Percentiles rank a stretch among this genome's conserved stretches.
Evolutionary conservation across 2,329 filamentous ascomycete genomes (phyloP).

Genomic region (Coniochaeta prunicola): DNA sequence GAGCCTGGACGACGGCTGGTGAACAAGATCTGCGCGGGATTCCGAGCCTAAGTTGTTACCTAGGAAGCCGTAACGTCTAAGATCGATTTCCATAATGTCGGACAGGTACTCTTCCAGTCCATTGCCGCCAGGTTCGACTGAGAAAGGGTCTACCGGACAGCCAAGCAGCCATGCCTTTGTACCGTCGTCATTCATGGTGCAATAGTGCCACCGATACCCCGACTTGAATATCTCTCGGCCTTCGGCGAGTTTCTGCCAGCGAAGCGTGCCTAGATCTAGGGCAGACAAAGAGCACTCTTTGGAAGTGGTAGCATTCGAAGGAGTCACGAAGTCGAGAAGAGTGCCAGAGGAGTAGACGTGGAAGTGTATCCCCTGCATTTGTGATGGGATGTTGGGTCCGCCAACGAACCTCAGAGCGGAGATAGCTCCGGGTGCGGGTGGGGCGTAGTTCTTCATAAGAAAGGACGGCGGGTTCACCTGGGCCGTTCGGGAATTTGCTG

Average conservation of each 20-base stretch:
- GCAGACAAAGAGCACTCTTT: slow-evolving; percentile 88
- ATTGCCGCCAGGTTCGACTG: slow-evolving; percentile 58
- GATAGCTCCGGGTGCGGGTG: slow-evolving; percentile 80
- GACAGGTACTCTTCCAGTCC: slow-evolving; percentile 87
- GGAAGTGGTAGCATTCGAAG: slow-evolving; percentile 76
- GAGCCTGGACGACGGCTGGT: slow-evolving; percentile 35
- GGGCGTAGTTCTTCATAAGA: slow-evolving; percentile 65
- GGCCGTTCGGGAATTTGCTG: slow-evolving; percentile 59
- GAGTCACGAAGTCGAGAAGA: slow-evolving; percentile 89
- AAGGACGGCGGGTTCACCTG: slow-evolving; percentile 61
- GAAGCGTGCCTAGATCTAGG: slow-evolving; percentile 75
- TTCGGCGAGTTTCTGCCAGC: slow-evolving; percentile 93
- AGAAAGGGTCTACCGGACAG: slow-evolving; percentile 66
- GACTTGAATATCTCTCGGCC: slow-evolving; percentile 87
- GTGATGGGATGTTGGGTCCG: slow-evolving; percentile 76
- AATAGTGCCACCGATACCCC: slow-evolving; percentile 97
- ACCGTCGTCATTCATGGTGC: slow-evolving; percentile 88
- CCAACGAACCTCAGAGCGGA: slow-evolving; percentile 86
- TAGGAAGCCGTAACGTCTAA: slow-evolving; percentile 83
- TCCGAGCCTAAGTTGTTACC: slow-evolving; percentile 65
- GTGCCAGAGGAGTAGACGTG: slow-evolving; percentile 92
- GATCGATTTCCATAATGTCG: slow-evolving; percentile 88
- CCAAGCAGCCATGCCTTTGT: slow-evolving; percentile 97
- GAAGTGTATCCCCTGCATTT: slow-evolving; percentile 89
- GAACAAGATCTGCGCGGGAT: slow-evolving; percentile 36